These are phyloP conservation scores for Syzygium oleosum DNA, from an alignment of 345 rosid genomes.

Conservation along the genomic window DNA sequence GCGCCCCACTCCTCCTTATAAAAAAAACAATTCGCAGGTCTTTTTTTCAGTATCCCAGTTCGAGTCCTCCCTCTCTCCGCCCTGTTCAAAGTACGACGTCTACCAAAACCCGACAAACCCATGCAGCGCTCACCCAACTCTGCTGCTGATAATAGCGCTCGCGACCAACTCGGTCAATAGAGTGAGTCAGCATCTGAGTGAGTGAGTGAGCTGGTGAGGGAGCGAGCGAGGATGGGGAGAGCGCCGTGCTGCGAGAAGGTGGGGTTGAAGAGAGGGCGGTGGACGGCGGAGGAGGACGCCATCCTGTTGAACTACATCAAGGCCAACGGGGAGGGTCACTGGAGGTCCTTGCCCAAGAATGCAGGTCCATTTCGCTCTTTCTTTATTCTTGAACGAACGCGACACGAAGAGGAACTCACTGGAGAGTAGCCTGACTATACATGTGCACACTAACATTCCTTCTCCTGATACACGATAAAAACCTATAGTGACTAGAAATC, in stretches of 20 bases:
- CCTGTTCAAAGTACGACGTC: neutral
- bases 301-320: conserved; percentile 32
- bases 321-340: conserved; percentile 53
- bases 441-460: neutral
- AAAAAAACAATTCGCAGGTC: neutral
- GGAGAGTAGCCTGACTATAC: neutral
- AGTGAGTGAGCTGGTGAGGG: neutral
- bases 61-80: neutral
- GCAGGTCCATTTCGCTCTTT: conserved; percentile 25
- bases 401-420: neutral
- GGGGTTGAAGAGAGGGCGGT: conserved; percentile 56
- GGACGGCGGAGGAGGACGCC: conserved; percentile 59
- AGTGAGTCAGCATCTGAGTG: neutral
- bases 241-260: conserved; percentile 67
- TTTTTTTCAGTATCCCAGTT: neutral
- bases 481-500: neutral
- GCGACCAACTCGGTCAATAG: neutral
- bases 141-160: neutral
- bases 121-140: neutral
- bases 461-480: neutral
- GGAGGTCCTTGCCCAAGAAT: conserved; percentile 63
- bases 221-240: conserved; percentile 40
- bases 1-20: neutral
- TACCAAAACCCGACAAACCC: neutral
- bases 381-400: neutral